A percentile compares a stretch with the other conserved stretches of the same genome.
Conservation (phyloP, 2,329 filamentous ascomycete species). For the Colletotrichum incanum region DNA sequence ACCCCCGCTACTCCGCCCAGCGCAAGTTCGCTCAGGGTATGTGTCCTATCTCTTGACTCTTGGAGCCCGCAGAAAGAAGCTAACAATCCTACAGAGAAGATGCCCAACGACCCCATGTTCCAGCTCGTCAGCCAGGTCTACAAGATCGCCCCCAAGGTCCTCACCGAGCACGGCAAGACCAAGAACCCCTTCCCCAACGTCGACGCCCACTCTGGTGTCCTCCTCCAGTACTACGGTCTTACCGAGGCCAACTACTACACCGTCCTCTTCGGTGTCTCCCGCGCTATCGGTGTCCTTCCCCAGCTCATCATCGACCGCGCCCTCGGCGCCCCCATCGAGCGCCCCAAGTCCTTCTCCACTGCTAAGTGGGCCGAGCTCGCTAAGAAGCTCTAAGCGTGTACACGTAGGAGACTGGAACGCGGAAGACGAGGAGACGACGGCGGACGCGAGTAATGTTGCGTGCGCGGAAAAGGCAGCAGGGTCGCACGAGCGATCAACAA, state of each 20-base stretch:
- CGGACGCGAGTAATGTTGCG: conserved; percentile 25
- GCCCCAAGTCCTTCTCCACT: conserved; percentile 99
- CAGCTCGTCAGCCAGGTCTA: conserved; percentile 99
- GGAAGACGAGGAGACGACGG: conserved; percentile 16
- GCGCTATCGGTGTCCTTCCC: conserved; percentile 97
- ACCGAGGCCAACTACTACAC: conserved; percentile 99
- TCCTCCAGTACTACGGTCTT: conserved; percentile 99
- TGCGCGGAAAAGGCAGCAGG: conserved; percentile 37
- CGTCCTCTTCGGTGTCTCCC: conserved; percentile 98
- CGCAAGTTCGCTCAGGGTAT: conserved; percentile 88
- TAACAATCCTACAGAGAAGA: conserved; percentile 72
- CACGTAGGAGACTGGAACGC: conserved; percentile 15
- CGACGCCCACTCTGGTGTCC: conserved; percentile 98
- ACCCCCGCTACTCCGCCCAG: conserved; percentile 98
- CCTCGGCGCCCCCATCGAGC: conserved; percentile 95
- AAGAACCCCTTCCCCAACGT: conserved; percentile 99
- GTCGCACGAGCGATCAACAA: conserved; percentile 39
- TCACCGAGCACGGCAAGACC: conserved; percentile 99
- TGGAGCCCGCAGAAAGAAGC: conserved; percentile 35
- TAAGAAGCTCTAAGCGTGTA: conserved; percentile 83
- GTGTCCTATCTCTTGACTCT: conserved; percentile 15
- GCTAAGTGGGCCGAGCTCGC: conserved; percentile 95
- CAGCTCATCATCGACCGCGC: conserved; percentile 99
- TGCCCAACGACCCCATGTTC: conserved; percentile 99
- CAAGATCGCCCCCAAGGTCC: conserved; percentile 98